phyloP scores from a whole-genome alignment of 495 filamentous ascomycete genomes.

The Penicillium lividum region DNA sequence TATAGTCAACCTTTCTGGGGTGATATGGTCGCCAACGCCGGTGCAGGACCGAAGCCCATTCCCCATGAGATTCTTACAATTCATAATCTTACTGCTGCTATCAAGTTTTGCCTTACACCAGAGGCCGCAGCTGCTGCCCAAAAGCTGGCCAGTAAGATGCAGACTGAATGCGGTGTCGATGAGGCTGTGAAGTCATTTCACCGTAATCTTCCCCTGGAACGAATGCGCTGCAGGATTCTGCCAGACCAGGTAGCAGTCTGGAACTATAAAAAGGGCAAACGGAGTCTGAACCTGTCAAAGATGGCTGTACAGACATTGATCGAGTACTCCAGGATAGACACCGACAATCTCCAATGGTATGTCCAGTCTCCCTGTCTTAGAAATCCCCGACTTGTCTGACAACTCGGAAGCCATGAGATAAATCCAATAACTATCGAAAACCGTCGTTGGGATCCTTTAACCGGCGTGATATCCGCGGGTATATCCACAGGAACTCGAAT shows the following conservation, averaged over 20 bases:
- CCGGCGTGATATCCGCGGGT: slow-evolving; percentile 45
- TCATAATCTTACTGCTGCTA: slow-evolving; percentile 68
- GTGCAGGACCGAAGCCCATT: slow-evolving; percentile 22
- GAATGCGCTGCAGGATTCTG: slow-evolving; percentile 72
- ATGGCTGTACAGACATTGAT: slow-evolving; percentile 69
- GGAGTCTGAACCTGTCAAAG: slow-evolving; percentile 58
- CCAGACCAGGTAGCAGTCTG: slow-evolving; percentile 69
- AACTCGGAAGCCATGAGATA: slow-evolving; percentile 23
- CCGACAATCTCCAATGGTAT: slow-evolving; percentile 57
- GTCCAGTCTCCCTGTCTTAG: slow-evolving; percentile 24
- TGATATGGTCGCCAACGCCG: slow-evolving; percentile 57
- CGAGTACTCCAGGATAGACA: slow-evolving; percentile 57
- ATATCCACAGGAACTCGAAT: slow-evolving; percentile 28
- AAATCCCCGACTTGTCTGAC: slow-evolving; percentile 23
- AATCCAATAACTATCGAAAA: slow-evolving; percentile 40
- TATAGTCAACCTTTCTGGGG: slow-evolving; percentile 77
- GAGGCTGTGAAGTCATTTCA: slow-evolving; percentile 77
- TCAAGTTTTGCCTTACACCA: slow-evolving; percentile 63
- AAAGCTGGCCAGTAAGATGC: slow-evolving; percentile 63
- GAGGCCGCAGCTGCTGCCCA: slow-evolving; percentile 58
- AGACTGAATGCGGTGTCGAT: slow-evolving; percentile 67
- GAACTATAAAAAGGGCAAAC: slow-evolving; percentile 52
- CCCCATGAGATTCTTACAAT: slow-evolving; percentile 57
- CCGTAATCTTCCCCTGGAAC: slow-evolving; percentile 58
- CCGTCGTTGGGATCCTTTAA: slow-evolving; percentile 42